Evolutionary conservation across 306 rosid species (phyloP), one percentile per base, ranked within the genome.

Genomic region (Cucurbita argyrosperma): DNA sequence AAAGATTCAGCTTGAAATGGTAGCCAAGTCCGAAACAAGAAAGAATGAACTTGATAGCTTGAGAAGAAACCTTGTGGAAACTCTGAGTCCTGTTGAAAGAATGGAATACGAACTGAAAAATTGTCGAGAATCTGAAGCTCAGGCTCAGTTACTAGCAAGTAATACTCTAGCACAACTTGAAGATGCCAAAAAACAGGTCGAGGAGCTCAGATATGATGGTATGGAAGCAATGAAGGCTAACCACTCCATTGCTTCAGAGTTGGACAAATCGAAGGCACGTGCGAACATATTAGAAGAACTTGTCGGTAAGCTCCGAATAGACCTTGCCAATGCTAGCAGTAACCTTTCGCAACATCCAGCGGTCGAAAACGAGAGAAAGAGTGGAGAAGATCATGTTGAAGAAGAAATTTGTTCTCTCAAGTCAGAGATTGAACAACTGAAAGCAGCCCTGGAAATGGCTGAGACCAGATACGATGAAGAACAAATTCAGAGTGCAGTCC

Each of bases 381-480:
- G 63, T 55, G 64, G 71, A 59, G 64, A 83, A 50, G 76, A 54
- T 54, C 47, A 68, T 53, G 64, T 43, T 35, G 88, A 86, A 80
- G 83, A 42, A 21, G 92, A 88, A 75, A 73, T 86, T 71, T 11
- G 26, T 76, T 69, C 64, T 74, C 76, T 90, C 76, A 94, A 84
- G 65, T 78, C 86, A 3, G 96, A 94, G 80, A 80, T 85, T 9
- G 82, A 18, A 63, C 76, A 72, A 0, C 77, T 90, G 75, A 84
- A 77, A 78, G 86, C 88, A 75, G 82, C 82, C 49, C 59, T 89
- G 43, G 95, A 90, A 76, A 77, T 63, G 65, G 85, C 97, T n/a
- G 97, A 90, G 89, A 70, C 85, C 51, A 86, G 83, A 73, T 82
- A 80, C 86, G 86, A 85, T 30, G 95, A 89, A 86, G 95, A 90